Percentiles rank a stretch among this genome's conserved stretches.
Evolutionary conservation across 768 basidiomycete species (phyloP).

Genomic region (Mycena sanguinolenta): DNA sequence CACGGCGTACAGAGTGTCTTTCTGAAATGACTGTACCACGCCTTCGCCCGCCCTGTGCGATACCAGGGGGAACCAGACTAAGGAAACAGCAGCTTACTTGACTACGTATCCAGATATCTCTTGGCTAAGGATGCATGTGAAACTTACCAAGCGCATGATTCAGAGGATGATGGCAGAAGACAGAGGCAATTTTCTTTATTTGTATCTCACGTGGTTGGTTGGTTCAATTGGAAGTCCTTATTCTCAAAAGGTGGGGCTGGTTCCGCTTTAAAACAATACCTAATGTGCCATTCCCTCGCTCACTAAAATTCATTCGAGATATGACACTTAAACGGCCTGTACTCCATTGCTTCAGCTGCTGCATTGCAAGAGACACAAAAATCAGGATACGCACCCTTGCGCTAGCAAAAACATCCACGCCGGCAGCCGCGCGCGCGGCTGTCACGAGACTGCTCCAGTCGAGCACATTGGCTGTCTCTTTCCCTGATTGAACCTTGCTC

Average conservation of each 20-base stretch:
- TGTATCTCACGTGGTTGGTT: too few species aligned
- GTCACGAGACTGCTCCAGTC: constrained; percentile 91
- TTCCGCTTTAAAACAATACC: too few species aligned
- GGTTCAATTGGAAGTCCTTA: too few species aligned
- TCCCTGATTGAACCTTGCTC: constrained; percentile 57
- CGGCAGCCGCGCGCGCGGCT: constrained; percentile 81
- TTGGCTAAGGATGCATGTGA: neutral
- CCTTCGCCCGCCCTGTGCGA: neutral
- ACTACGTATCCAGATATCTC: constrained; percentile 1
- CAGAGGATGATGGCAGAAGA: neutral
- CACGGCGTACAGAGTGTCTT: neutral
- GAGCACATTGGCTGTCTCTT: constrained; percentile 64
- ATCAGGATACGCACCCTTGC: too few species aligned
- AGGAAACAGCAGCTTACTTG: neutral
- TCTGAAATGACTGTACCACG: neutral
- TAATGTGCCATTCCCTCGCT: too few species aligned
- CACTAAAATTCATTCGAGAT: too few species aligned
- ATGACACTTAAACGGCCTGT: constrained; percentile 1
- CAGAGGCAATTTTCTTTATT: too few species aligned
- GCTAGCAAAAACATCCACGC: constrained; percentile 64
- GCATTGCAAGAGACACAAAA: too few species aligned
- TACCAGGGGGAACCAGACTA: neutral
- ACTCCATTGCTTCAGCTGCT: neutral
- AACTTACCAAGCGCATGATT: too few species aligned
- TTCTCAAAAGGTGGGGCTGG: too few species aligned